phyloP scores from a whole-genome alignment of 768 basidiomycete genomes.

The Cystofilobasidium macerans region DNA sequence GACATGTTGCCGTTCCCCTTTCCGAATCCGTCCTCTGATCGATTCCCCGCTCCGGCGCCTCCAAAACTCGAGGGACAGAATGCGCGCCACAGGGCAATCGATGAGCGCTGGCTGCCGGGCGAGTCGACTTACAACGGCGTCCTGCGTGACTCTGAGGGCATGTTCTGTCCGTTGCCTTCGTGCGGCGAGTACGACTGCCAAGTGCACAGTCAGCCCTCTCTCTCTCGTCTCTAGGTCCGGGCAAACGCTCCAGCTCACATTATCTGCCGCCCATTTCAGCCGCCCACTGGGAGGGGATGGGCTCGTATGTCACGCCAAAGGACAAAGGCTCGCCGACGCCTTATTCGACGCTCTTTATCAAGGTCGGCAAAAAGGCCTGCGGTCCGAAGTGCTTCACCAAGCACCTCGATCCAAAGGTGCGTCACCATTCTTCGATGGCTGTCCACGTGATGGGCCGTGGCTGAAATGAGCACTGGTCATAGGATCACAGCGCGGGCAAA shows the following conservation, averaged over 20 bases:
- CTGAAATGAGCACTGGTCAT: not conserved
- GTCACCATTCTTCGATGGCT: not conserved
- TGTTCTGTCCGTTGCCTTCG: constrained; percentile 12
- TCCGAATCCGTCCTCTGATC: constrained; percentile 1
- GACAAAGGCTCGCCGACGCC: not conserved
- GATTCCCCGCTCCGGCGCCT: not conserved
- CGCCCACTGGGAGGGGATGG: not conserved
- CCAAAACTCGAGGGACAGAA: not conserved
- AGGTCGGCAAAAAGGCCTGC: constrained; percentile 2
- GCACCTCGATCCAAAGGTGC: not conserved
- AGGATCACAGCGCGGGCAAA: not conserved
- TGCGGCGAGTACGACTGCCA: constrained; percentile 25
- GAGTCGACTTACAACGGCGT: not conserved
- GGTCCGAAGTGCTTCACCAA: constrained; percentile 6
- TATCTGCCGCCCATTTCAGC: not conserved
- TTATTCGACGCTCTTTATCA: not conserved
- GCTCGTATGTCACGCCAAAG: constrained; percentile 1
- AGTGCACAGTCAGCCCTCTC: constrained; percentile 3
- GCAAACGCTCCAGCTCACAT: not conserved
- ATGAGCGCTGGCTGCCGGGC: not conserved
- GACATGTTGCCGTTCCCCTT: constrained; percentile 16
- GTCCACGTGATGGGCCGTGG: not conserved
- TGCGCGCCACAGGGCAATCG: not conserved
- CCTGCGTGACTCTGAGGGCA: constrained; percentile 1
- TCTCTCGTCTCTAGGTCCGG: not conserved